Base-by-base conservation (phyloP, 1,284 basidiomycete species). In the Austroboletus niveus region DNA sequence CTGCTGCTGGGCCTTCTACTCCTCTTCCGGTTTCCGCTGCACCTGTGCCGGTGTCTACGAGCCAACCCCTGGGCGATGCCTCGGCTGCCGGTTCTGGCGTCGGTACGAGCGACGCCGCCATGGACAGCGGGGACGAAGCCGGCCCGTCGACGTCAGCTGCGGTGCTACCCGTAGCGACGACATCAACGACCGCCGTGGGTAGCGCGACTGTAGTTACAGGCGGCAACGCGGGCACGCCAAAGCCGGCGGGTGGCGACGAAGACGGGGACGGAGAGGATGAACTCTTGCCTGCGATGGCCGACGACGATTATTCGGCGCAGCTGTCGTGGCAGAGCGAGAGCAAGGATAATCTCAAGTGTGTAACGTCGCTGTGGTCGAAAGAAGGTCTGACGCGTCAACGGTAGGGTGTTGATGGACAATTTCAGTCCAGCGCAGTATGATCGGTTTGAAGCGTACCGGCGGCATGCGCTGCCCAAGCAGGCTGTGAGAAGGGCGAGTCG, bases 381-480 rank as follows among this genome's bases (percentile, higher is more conserved):
- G 36, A 11, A 15, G 17, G 15, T 31, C 50, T 64, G 24, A 67
- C 39, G 1, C 11, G 20, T 22, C 27, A 11, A 38, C 27, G n/a
- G 14, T 31, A 91, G 90, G 63, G 85, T 94, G 41, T 74, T 94
- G 51, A 90, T 94, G 80, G 88, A 93, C 66, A 89, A 91, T 59
- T 89, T 95, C 63, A 86, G 84, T 55, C 78, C 85, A 2, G 84
- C 80, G 14, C 92, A 96, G 65, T 90, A 92, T 61, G 91, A 94
- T 49, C 80, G 93, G 0, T 94, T 94, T 61, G 91, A 94, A 63
- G 89, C 89, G 0, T 95, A 93, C 62, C 76, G 92, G 51, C 76
- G 92, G 44, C 87, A 91, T 55, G 89, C 89, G 4, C 70, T 95
- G 27, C 87, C 89, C 5, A 94, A 94, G 66, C 84, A 86, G 56